These are phyloP conservation scores for Arctium minus DNA, from an alignment of 129 eudicot genomes.

Conservation along the genomic window DNA sequence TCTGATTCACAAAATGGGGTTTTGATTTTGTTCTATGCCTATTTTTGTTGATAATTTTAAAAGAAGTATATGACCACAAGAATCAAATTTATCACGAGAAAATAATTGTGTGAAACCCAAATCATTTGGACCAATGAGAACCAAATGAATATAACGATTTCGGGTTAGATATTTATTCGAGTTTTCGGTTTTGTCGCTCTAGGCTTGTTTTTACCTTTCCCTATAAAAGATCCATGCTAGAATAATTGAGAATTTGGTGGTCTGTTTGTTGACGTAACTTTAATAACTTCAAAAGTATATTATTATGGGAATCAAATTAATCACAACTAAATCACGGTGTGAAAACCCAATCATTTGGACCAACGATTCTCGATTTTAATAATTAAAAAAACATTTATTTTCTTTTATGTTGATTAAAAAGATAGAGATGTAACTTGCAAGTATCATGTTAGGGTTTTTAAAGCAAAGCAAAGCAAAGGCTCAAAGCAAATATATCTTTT, in stretches of 20 bases:
- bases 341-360: constrained; percentile 17
- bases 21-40: too few relatives aligned
- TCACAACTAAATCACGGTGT: constrained; percentile 1
- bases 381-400: background rate
- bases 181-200: background rate
- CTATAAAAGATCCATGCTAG: background rate
- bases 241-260: background rate
- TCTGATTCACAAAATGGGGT: background rate
- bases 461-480: constrained; percentile 41
- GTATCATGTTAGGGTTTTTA: constrained; percentile 25
- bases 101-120: constrained; percentile 4
- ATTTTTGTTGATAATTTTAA: too few relatives aligned
- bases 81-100: background rate
- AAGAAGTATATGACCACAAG: too few relatives aligned
- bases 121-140: background rate
- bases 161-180: background rate
- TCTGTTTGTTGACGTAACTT: background rate
- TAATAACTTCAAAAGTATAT: background rate
- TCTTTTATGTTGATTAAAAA: constrained; percentile 9
- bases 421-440: constrained; percentile 37
- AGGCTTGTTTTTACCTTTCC: background rate
- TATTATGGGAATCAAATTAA: background rate
- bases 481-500: constrained; percentile 34
- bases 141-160: background rate
- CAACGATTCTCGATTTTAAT: background rate